phyloP scores from a whole-genome alignment of 441 rosid species.

The Gossypium gossypioides region DNA sequence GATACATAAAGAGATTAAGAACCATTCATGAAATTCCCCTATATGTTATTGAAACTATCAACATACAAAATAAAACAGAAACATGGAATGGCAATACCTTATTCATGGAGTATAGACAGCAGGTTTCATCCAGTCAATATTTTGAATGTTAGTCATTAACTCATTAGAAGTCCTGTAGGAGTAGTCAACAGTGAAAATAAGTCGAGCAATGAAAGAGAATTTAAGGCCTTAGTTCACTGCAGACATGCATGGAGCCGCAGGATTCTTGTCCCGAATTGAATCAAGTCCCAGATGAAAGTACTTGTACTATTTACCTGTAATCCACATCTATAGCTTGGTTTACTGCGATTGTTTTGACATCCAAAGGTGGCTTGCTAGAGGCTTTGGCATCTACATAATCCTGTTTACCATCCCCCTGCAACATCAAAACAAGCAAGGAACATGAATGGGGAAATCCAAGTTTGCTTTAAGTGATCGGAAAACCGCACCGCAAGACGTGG shows the following conservation, averaged over 20 bases:
- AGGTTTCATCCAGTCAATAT: background rate
- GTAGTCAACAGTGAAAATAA: background rate
- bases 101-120: slow-evolving; percentile 6
- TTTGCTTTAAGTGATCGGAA: background rate
- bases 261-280: background rate
- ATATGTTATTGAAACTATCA: background rate
- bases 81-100: background rate
- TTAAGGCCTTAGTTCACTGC: no score
- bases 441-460: background rate
- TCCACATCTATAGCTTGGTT: slow-evolving; percentile 6
- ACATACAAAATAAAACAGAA: background rate
- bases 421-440: slow-evolving; percentile 9
- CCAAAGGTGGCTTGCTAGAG: slow-evolving; percentile 12
- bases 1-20: no score
- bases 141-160: background rate
- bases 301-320: slow-evolving; percentile 14
- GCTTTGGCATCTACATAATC: slow-evolving; percentile 7
- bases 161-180: slow-evolving; percentile 9
- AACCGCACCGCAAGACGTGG: background rate
- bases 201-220: background rate
- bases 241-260: no score
- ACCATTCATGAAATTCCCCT: background rate
- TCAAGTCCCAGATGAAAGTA: background rate
- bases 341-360: background rate
- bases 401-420: slow-evolving; percentile 12